These are phyloP conservation scores for Adansonia digitata DNA, from an alignment of 345 rosid species.

Conservation along the genomic window DNA sequence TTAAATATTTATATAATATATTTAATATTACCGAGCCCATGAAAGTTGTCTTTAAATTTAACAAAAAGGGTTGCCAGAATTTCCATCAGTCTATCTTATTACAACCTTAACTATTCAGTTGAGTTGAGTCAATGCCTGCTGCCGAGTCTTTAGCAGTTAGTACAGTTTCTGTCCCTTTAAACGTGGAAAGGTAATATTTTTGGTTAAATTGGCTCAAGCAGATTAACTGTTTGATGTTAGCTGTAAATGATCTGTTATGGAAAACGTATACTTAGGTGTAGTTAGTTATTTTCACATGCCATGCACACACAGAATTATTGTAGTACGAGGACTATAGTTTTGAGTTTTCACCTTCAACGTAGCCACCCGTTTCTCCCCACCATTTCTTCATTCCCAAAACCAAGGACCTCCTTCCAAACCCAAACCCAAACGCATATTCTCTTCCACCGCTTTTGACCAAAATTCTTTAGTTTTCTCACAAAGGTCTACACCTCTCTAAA, in stretches of 20 bases:
- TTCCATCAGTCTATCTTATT: too few species aligned
- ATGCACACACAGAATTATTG: not conserved
- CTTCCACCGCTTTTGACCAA: conserved; percentile 11
- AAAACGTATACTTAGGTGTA: not conserved
- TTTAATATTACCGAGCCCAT: too few species aligned
- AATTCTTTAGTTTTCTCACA: not conserved
- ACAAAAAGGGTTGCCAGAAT: too few species aligned
- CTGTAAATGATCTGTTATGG: not conserved
- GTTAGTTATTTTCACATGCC: conserved; percentile 5
- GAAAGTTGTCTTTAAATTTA: too few species aligned
- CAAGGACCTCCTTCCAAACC: not conserved
- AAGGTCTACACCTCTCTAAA: conserved; percentile 1
- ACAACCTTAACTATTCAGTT: not conserved
- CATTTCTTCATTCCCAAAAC: conserved; percentile 13
- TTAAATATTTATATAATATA: too few species aligned
- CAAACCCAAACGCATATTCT: not conserved
- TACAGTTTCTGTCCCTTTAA: not conserved
- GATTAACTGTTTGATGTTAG: not conserved
- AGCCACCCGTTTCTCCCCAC: conserved; percentile 16
- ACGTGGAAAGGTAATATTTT: not conserved
- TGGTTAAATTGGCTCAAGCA: not conserved
- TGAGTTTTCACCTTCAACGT: not conserved
- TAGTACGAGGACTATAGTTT: not conserved
- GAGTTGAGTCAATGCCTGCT: not conserved
- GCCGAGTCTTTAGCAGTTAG: too few species aligned